Base-by-base conservation (phyloP, 2,329 filamentous ascomycete species). In the Ambrosiella xylebori region DNA sequence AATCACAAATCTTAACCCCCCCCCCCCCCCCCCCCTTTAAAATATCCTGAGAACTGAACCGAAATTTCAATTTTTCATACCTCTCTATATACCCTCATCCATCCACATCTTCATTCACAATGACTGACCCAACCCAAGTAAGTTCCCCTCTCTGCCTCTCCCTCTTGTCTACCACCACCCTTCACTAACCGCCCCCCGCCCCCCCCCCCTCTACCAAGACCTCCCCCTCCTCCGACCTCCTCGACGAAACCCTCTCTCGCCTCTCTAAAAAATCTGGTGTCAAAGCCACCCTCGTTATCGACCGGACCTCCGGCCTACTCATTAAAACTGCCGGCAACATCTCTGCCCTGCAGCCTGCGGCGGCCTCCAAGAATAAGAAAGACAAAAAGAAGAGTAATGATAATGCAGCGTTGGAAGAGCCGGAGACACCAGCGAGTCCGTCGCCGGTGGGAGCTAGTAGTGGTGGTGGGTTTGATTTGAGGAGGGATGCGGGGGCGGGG, bases 251-350 rank as follows among this genome's bases (percentile, higher is more conserved):
- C 61, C 77, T 90, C 61, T 79, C 78, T 52, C 82, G 85, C 15
- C 75, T 93, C 50, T 81, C 84, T 45, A 84, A 85, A 66, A 91
- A 91, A 66, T 78, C 85, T 37, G 86, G 85, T 61, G 86, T 93
- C 56, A 85, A 86, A 68, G 86, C 84, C 64, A 86, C 85, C 58
- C 76, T 93, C 54, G 80, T 88, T 57, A 74, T 93, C 47, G 85
- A 89, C 64, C 80, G 85, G 59, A 71, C 78, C 12, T 84, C 79
- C 19, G 86, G 86, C 56, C 77, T 84, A 1, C 85, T 93, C 55
- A 76, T 93, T 56, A 86, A 85, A 66, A 86, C 82, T 6, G 85
- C 80, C 57, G 87, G 87, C 54, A 75, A 88, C 61, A 71, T 84
- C 11, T 78, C 81, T 1, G 75, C 77, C 12, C 75, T 85, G 53